Base-by-base conservation (phyloP, 2,329 filamentous ascomycete species). In the Pleomassaria siparia region DNA sequence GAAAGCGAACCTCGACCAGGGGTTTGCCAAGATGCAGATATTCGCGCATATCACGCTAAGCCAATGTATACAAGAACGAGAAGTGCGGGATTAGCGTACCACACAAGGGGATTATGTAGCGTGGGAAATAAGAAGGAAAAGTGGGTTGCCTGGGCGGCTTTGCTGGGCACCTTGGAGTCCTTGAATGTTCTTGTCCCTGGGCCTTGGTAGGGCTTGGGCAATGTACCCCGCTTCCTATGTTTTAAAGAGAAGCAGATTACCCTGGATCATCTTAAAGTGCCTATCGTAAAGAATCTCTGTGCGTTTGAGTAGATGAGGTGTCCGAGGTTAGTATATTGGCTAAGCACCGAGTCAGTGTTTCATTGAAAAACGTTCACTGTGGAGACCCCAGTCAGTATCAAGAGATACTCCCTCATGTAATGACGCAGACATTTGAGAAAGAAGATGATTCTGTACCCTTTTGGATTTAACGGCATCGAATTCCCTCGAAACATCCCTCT, bases 31-130 rank as follows among this genome's bases (percentile, higher is more conserved):
- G 61, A 42, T 36, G 37, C 52, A 40, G 40, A 50, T 50, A 50
- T 46, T 52, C 48, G 35, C 28, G 45, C 45, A 55, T 55, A 64
- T 57, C 40, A 47, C 16, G 50, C 54, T 51, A 53, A 62, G 51
- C 44, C 43, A 6, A 32, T 12, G 13, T 18, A 28, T 47, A n/a
- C n/a, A 44, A 30, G 33, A 42, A 33, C 30, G 33, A 18, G 18
- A n/a, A n/a, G 32, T 55, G 59, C 46, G 53, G 54, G 55, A 54
- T 55, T 50, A 46, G 54, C 43, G 43, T 51, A 43, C 46, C 44
- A 44, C 15, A 47, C 5, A 33, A 54, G 50, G 54, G 58, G 56
- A 25, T 30, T 25, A 40, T 40, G 21, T 40, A 44, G 37, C 28
- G 40, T 42, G 24, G 11, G 40, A 10, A 13, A 48, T 36, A 29